A percentile compares a stretch with the other conserved stretches of the same genome.
phyloP scores from a whole-genome alignment of 2,329 filamentous ascomycete species.

The Colletotrichum sp. region DNA sequence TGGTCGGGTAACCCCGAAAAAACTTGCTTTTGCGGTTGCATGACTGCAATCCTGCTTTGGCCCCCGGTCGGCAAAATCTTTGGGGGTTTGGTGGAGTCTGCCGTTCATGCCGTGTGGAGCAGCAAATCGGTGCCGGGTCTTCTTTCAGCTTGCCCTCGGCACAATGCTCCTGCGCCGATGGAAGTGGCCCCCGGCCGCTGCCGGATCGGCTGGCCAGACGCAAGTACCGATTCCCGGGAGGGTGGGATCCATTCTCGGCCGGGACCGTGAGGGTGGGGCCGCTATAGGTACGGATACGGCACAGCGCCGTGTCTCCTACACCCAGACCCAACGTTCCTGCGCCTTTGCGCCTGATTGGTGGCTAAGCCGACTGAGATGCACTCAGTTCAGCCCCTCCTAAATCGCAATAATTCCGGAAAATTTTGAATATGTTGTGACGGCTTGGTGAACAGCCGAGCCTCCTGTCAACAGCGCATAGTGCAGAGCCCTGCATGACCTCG shows the following conservation, averaged over 20 bases:
- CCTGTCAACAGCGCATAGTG: constrained; percentile 45
- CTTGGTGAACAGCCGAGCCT: neutral
- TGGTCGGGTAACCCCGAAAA: neutral
- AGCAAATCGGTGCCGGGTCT: neutral
- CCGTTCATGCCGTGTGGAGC: neutral
- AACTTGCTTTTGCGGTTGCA: neutral
- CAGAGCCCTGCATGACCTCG: constrained; percentile 58
- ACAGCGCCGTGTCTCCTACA: neutral
- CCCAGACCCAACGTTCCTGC: neutral
- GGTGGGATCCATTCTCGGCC: neutral
- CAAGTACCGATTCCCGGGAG: neutral
- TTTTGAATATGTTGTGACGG: rapidly evolving
- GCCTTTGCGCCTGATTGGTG: neutral
- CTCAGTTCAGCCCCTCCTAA: neutral
- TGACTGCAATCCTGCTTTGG: neutral
- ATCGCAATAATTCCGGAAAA: neutral
- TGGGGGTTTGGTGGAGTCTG: neutral
- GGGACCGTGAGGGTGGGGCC: neutral
- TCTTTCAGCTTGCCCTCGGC: rapidly evolving
- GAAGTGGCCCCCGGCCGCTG: neutral
- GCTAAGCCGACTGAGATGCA: rapidly evolving
- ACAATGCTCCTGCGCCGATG: rapidly evolving
- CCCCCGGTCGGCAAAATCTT: neutral
- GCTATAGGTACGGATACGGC: neutral
- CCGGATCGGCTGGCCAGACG: neutral